Evolutionary conservation across 805 yeast species (phyloP).

Genomic region (Ogataea methanolica): DNA sequence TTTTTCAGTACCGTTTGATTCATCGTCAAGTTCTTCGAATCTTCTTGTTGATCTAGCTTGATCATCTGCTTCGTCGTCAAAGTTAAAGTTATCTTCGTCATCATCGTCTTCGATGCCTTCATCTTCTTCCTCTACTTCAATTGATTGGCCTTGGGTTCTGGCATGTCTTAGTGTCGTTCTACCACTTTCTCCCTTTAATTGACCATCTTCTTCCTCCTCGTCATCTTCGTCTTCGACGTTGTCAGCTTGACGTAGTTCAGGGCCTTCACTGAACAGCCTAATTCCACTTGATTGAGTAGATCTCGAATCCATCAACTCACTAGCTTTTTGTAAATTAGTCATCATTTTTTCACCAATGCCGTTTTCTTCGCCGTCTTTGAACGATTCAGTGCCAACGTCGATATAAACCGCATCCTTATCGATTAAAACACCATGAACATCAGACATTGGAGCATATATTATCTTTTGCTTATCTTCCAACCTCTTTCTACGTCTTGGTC

Average conservation of each 20-base stretch:
- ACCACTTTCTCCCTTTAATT: constrained; percentile 45
- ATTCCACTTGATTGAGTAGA: constrained; percentile 49
- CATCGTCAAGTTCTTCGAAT: constrained; percentile 24
- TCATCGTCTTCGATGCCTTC: constrained; percentile 40
- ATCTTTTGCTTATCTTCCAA: constrained; percentile 91
- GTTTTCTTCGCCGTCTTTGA: constrained; percentile 30
- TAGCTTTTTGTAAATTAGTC: constrained; percentile 71
- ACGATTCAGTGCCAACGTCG: constrained; percentile 52
- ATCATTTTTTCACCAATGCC: constrained; percentile 89
- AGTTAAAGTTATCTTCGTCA: constrained; percentile 33
- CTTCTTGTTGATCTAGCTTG: constrained; percentile 39
- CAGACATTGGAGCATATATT: constrained; percentile 98
- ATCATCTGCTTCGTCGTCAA: constrained; percentile 35
- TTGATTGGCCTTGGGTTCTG: constrained; percentile 49
- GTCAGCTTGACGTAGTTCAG: constrained; percentile 33
- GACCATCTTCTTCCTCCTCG: constrained; percentile 29
- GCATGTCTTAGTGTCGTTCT: constrained; percentile 62
- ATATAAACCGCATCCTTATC: constrained; percentile 98
- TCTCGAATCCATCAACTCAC: constrained; percentile 43
- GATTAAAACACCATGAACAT: constrained; percentile 96
- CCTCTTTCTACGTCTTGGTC: constrained; percentile 71
- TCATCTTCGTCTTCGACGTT: constrained; percentile 36
- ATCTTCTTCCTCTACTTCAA: constrained; percentile 42
- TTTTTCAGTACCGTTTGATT: constrained; percentile 20
- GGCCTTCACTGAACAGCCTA: constrained; percentile 62